These are phyloP conservation scores for Apophysomyces sp. DNA, from an alignment of 371 early-diverging fungal species.

Conservation along the genomic window DNA sequence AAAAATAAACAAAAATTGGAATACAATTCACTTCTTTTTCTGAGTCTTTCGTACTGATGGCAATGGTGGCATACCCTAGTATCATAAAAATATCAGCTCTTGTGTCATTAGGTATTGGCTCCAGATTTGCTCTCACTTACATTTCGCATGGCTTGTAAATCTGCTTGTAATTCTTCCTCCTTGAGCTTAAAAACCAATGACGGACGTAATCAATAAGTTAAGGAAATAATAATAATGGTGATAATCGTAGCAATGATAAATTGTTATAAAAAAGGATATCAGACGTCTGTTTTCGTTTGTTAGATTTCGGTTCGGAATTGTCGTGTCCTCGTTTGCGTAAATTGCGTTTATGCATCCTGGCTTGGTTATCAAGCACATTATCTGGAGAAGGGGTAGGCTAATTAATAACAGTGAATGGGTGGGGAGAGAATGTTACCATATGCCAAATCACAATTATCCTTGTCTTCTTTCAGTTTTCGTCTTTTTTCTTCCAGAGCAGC, in stretches of 20 bases:
- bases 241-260: background rate
- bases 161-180: conserved; percentile 39
- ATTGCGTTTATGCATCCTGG: conserved; percentile 37
- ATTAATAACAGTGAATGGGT: background rate
- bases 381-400: conserved; percentile 39
- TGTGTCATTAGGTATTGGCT: no score
- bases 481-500: conserved; percentile 74
- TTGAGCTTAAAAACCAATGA: conserved; percentile 36
- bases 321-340: conserved; percentile 43
- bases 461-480: conserved; percentile 78
- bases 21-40: conserved; percentile 1
- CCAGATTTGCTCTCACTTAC: no score
- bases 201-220: conserved; percentile 37
- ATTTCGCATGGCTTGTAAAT: conserved; percentile 40
- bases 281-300: conserved; percentile 40
- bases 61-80: background rate
- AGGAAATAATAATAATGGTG: conserved; percentile 17
- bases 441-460: conserved; percentile 76
- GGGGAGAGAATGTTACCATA: conserved; percentile 43
- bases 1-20: background rate
- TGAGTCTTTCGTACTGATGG: background rate
- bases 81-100: background rate
- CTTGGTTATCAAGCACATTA: conserved; percentile 34
- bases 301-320: conserved; percentile 33
- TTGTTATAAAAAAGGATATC: conserved; percentile 38